A percentile compares a stretch with the other conserved stretches of the same genome.
Evolutionary conservation across 306 rosid genomes (phyloP).

Genomic region (Vigna trinervia): DNA sequence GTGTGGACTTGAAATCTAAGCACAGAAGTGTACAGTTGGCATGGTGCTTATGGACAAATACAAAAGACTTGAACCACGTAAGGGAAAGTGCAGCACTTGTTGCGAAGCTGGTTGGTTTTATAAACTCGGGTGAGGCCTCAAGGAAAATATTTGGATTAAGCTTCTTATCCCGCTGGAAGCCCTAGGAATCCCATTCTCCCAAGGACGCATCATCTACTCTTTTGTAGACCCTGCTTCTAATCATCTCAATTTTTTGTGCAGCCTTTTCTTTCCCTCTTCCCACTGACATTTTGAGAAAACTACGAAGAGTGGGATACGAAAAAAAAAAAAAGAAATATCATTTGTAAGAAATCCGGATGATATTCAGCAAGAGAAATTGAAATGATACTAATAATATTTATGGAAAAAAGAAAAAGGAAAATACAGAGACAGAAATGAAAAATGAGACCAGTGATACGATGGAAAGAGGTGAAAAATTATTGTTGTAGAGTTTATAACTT

Average conservation of each 20-base stretch:
- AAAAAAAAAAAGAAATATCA: constrained; percentile 11
- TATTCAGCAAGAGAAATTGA: constrained; percentile 9
- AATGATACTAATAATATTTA: neutral
- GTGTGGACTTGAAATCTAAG: constrained; percentile 65
- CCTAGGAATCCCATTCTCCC: constrained; percentile 34
- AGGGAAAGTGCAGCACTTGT: constrained; percentile 78
- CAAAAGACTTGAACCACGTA: constrained; percentile 62
- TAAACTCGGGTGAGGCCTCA: constrained; percentile 53
- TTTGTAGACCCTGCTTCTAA: neutral
- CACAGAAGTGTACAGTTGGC: constrained; percentile 77
- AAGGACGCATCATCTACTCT: too few species aligned
- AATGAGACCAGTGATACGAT: neutral
- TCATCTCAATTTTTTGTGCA: constrained; percentile 29
- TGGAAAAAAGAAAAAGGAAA: neutral
- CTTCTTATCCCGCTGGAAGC: constrained; percentile 54
- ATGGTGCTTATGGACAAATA: constrained; percentile 63
- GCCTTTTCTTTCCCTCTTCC: constrained; percentile 17
- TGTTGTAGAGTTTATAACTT: neutral
- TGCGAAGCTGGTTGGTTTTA: constrained; percentile 73
- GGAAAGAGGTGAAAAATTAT: neutral
- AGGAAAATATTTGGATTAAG: constrained; percentile 67
- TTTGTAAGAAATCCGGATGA: neutral
- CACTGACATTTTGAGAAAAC: constrained; percentile 16
- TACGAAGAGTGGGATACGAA: neutral
- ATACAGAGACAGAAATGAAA: neutral